Evolutionary conservation across 345 rosid species (phyloP).

Genomic region (Raphanus raphanistrum): DNA sequence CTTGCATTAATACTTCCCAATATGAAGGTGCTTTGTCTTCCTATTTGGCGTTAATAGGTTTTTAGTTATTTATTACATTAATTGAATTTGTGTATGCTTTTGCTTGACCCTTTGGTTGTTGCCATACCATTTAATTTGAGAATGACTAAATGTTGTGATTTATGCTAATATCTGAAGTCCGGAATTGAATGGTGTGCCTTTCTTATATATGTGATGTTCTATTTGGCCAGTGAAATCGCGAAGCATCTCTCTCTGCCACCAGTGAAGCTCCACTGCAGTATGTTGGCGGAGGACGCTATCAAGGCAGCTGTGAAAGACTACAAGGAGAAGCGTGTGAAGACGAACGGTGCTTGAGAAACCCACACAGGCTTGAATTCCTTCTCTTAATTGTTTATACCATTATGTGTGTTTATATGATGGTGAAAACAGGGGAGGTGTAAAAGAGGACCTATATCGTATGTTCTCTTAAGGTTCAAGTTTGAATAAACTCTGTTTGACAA

Average conservation of each 20-base stretch:
- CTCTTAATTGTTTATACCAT: constrained; percentile 19
- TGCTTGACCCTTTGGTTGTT: neutral
- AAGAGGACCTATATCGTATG: neutral
- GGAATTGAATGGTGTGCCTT: neutral
- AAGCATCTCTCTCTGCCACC: constrained; percentile 99
- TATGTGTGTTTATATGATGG: neutral
- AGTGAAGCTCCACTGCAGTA: constrained; percentile 98
- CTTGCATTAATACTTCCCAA: too few relatives aligned
- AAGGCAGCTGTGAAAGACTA: constrained; percentile 97
- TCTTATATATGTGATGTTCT: neutral
- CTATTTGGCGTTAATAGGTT: neutral
- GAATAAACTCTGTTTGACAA: constrained; percentile 30
- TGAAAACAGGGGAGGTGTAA: constrained; percentile 3
- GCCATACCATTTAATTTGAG: neutral
- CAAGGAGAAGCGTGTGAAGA: constrained; percentile 60
- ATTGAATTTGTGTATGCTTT: neutral
- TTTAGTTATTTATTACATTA: neutral
- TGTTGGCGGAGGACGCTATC: constrained; percentile 99
- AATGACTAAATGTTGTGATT: neutral
- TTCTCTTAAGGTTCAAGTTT: neutral
- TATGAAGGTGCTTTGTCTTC: neutral
- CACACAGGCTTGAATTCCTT: constrained; percentile 47
- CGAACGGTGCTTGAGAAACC: constrained; percentile 45
- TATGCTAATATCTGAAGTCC: neutral
- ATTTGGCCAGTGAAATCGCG: constrained; percentile 64